phyloP scores from a whole-genome alignment of 1,284 basidiomycete species.

The Cutaneotrichosporon daszewskae region DNA sequence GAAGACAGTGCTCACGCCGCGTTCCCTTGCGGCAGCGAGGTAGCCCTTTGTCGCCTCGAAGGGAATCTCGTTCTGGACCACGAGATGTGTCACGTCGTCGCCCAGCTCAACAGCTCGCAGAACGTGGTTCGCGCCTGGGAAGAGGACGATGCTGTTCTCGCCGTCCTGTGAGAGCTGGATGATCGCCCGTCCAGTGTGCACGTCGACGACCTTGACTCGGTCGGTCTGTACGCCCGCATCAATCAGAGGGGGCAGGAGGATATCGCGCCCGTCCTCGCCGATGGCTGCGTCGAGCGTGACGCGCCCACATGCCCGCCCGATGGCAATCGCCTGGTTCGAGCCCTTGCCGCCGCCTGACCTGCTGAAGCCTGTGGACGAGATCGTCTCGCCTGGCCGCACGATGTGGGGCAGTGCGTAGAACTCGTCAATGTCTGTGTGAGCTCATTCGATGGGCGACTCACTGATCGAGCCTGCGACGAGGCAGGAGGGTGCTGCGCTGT shows the following conservation, averaged over 20 bases:
- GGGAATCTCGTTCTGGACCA: slow-evolving; percentile 57
- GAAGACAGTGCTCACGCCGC: slow-evolving; percentile 46
- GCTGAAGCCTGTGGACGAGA: slow-evolving; percentile 45
- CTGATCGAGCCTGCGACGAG: slow-evolving; percentile 13
- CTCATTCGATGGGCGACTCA: not conserved
- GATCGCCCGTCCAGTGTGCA: slow-evolving; percentile 48
- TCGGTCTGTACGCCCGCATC: slow-evolving; percentile 38
- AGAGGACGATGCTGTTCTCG: slow-evolving; percentile 50
- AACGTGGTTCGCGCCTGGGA: slow-evolving; percentile 43
- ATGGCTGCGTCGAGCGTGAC: slow-evolving; percentile 44
- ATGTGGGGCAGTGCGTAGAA: slow-evolving; percentile 49
- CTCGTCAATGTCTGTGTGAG: slow-evolving; percentile 22
- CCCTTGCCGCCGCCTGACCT: slow-evolving; percentile 51
- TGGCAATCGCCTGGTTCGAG: slow-evolving; percentile 49
- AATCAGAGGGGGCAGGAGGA: slow-evolving; percentile 30
- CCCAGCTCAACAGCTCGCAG: slow-evolving; percentile 6
- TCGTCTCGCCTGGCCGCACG: slow-evolving; percentile 50
- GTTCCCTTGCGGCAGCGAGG: slow-evolving; percentile 30
- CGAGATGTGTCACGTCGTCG: slow-evolving; percentile 43
- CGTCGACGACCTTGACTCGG: slow-evolving; percentile 24
- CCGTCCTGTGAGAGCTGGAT: slow-evolving; percentile 49
- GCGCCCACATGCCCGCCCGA: slow-evolving; percentile 41
- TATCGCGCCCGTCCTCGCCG: slow-evolving; percentile 45
- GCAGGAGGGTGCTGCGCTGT: slow-evolving; percentile 2
- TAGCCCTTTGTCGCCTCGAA: slow-evolving; percentile 48